A percentile compares a stretch with the other conserved stretches of the same genome.
phyloP scores from a whole-genome alignment of 2,329 filamentous ascomycete species.

The Claviceps pazoutovae region DNA sequence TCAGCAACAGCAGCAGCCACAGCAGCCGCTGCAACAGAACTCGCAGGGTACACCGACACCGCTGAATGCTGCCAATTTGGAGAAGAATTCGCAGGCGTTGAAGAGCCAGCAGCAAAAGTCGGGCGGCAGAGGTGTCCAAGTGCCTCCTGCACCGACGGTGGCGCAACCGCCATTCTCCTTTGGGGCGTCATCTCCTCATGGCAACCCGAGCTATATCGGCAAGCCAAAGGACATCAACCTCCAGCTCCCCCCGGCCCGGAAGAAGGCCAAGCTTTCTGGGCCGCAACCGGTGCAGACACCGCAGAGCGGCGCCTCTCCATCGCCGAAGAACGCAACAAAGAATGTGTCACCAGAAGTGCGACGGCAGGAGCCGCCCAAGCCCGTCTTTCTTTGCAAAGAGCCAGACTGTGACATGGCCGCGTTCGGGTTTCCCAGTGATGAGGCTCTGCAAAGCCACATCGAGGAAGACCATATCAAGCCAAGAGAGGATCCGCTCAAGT shows the following conservation, averaged over 20 bases:
- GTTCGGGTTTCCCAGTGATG: constrained; percentile 38
- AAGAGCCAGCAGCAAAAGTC: constrained; percentile 24
- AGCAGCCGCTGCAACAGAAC: constrained; percentile 12
- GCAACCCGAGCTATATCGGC: constrained; percentile 41
- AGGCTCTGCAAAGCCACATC: constrained; percentile 37
- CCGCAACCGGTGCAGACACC: constrained; percentile 25
- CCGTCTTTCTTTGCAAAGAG: constrained; percentile 37
- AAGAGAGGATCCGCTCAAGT: constrained; percentile 39
- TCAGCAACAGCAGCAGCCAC: constrained; percentile 10
- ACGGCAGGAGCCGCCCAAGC: constrained; percentile 24
- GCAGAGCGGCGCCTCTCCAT: constrained; percentile 25
- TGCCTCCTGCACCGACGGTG: constrained; percentile 43
- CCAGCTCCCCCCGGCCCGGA: constrained; percentile 42
- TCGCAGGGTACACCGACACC: constrained; percentile 16
- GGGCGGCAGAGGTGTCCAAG: constrained; percentile 30
- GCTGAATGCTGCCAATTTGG: constrained; percentile 33
- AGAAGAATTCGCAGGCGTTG: constrained; percentile 36
- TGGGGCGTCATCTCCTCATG: constrained; percentile 42
- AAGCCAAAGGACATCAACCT: constrained; percentile 40
- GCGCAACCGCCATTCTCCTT: constrained; percentile 43
- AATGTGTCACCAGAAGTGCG: constrained; percentile 32
- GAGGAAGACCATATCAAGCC: constrained; percentile 48
- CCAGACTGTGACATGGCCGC: constrained; percentile 37
- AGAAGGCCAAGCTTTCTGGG: constrained; percentile 36
- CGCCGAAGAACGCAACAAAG: constrained; percentile 32